phyloP scores from a whole-genome alignment of 192 early-diverging fungal genomes.

The Coemansia sp. region DNA sequence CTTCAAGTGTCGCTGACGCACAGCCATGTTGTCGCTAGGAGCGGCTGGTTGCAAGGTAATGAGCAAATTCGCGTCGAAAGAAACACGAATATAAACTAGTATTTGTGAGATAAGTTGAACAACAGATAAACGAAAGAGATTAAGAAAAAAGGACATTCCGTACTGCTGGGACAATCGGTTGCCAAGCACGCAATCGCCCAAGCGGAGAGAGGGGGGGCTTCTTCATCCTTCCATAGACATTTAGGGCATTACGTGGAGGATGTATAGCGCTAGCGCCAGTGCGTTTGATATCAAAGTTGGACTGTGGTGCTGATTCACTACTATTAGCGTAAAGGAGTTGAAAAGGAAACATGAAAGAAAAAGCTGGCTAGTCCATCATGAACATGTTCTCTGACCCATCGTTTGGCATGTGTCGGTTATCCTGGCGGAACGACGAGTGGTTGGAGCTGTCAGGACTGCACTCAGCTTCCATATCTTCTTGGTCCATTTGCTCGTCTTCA shows the following conservation, averaged over 20 bases:
- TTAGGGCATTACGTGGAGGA: not conserved
- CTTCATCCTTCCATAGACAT: not conserved
- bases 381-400: slow-evolving; percentile 29
- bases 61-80: not conserved
- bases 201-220: not conserved
- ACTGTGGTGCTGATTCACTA: not conserved
- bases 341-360: not conserved
- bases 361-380: slow-evolving; percentile 26
- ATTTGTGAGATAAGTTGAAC: not conserved
- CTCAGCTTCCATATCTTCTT: slow-evolving; percentile 14
- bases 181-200: not conserved
- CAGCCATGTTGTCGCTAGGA: slow-evolving; percentile 19
- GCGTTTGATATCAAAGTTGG: not conserved
- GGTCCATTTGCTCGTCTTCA: slow-evolving; percentile 19
- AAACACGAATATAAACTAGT: not conserved
- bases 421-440: slow-evolving; percentile 23
- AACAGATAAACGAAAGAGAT: not conserved
- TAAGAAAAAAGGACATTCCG: not conserved
- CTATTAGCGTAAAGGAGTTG: not conserved
- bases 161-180: not conserved
- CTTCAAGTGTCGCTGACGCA: slow-evolving; percentile 41
- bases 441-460: slow-evolving; percentile 20
- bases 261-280: not conserved
- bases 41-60: not conserved
- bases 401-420: slow-evolving; percentile 11